Percentiles rank a stretch among this genome's conserved stretches.
Conservation (phyloP, 2,329 filamentous ascomycete genomes). For the Botryotinia globosa region DNA sequence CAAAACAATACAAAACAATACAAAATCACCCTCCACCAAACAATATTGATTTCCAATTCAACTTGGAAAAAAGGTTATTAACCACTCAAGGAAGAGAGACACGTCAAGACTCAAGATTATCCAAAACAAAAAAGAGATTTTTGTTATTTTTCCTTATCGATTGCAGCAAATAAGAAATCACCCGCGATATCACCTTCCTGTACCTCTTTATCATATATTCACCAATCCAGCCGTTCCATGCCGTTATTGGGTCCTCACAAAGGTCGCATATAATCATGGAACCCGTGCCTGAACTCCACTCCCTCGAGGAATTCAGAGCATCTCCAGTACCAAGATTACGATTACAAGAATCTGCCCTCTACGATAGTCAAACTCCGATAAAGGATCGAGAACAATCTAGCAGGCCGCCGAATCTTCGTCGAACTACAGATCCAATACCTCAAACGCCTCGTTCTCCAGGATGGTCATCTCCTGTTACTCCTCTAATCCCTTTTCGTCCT, state of each 20-base stretch:
- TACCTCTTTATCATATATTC: constrained; percentile 6
- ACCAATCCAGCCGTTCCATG: constrained; percentile 13
- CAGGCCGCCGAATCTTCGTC: constrained; percentile 54
- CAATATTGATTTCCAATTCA: background rate
- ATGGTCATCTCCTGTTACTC: constrained; percentile 35
- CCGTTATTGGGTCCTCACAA: constrained; percentile 19
- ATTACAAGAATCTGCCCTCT: constrained; percentile 38
- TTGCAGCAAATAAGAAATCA: constrained; percentile 12
- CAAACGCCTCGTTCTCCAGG: constrained; percentile 50
- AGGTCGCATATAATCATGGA: constrained; percentile 50
- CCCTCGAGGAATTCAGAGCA: constrained; percentile 63
- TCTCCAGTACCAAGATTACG: constrained; percentile 55
- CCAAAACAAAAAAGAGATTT: background rate
- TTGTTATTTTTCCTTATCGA: background rate
- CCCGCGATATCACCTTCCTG: constrained; percentile 1
- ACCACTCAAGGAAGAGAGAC: background rate
- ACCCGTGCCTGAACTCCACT: constrained; percentile 65
- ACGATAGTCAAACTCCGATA: constrained; percentile 22
- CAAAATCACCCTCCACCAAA: background rate
- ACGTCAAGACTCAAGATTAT: background rate
- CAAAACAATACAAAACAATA: background rate
- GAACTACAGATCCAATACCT: constrained; percentile 57
- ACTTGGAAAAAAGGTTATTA: background rate
- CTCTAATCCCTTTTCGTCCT: constrained; percentile 55
- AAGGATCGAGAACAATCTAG: constrained; percentile 23